Conservation (phyloP, 148 eudicot genomes). For the Nepenthes mirabilis region DNA sequence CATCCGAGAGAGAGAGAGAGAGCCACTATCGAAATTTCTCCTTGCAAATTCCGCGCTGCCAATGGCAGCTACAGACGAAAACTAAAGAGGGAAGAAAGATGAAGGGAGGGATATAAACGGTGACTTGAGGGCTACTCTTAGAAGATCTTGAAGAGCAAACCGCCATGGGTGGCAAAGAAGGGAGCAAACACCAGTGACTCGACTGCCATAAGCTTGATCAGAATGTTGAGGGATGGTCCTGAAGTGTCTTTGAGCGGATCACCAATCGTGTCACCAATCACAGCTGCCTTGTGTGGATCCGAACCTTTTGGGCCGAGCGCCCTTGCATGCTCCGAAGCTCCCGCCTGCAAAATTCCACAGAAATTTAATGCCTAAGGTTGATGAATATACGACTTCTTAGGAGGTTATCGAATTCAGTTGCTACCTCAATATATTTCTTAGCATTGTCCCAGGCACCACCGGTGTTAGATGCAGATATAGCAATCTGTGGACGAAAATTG, state of each 20-base stretch:
- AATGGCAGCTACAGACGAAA: too few species aligned
- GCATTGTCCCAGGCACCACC: constrained; percentile 17
- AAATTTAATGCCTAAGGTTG: neutral
- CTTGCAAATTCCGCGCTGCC: too few species aligned
- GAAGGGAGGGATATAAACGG: too few species aligned
- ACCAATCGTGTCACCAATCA: constrained; percentile 84
- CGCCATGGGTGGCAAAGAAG: constrained; percentile 90
- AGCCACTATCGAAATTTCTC: too few species aligned
- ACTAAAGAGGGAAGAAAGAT: too few species aligned
- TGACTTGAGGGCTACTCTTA: constrained; percentile 5
- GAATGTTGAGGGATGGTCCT: constrained; percentile 84
- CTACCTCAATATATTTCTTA: constrained; percentile 15
- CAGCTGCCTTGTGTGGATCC: constrained; percentile 86
- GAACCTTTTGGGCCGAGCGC: constrained; percentile 81
- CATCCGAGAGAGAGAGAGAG: too few species aligned
- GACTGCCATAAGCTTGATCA: constrained; percentile 94
- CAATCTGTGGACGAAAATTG: neutral
- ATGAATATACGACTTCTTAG: neutral
- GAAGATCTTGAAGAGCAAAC: constrained; percentile 75
- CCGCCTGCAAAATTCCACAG: constrained; percentile 36
- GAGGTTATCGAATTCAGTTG: neutral
- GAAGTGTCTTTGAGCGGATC: constrained; percentile 98
- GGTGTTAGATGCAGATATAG: constrained; percentile 13
- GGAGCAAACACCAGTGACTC: constrained; percentile 94
- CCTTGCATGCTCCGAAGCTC: constrained; percentile 69